phyloP scores from a whole-genome alignment of 225 moss, liverwort and hornwort species.

The Rhytidiadelphus loreus region DNA sequence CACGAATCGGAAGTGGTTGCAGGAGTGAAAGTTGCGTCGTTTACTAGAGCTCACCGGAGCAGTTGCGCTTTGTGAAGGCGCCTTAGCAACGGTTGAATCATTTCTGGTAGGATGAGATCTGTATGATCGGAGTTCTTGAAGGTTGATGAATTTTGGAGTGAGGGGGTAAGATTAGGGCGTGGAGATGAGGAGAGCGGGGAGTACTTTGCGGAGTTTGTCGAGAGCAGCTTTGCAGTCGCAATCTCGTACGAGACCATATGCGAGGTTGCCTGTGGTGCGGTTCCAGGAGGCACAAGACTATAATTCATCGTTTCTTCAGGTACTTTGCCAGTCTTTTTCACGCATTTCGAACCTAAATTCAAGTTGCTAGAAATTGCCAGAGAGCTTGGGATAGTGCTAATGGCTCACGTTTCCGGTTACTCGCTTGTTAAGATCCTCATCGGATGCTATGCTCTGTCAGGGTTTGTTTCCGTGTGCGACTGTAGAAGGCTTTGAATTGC shows the following conservation, averaged over 20 bases:
- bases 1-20: background rate
- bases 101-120: background rate
- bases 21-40: background rate
- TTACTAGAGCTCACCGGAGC: background rate
- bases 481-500: background rate
- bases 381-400: background rate
- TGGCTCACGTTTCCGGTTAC: background rate
- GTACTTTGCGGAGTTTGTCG: slow-evolving; percentile 8
- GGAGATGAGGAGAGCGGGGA: slow-evolving; percentile 30
- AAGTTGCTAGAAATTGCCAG: background rate
- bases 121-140: background rate
- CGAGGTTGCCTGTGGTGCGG: slow-evolving; percentile 1
- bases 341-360: background rate
- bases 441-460: background rate
- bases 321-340: background rate
- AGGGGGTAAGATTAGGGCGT: background rate
- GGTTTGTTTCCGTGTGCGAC: background rate
- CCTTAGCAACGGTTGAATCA: no score
- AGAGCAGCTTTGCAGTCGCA: background rate
- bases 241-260: background rate
- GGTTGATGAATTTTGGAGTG: background rate
- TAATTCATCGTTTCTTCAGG: slow-evolving; percentile 86
- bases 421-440: background rate
- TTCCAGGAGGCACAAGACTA: slow-evolving; percentile 39
- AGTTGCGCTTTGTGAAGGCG: background rate